Percentiles rank a stretch among this genome's conserved stretches.
These are phyloP conservation scores for Quercus bicolor DNA, from an alignment of 306 rosid species.

Conservation along the genomic window DNA sequence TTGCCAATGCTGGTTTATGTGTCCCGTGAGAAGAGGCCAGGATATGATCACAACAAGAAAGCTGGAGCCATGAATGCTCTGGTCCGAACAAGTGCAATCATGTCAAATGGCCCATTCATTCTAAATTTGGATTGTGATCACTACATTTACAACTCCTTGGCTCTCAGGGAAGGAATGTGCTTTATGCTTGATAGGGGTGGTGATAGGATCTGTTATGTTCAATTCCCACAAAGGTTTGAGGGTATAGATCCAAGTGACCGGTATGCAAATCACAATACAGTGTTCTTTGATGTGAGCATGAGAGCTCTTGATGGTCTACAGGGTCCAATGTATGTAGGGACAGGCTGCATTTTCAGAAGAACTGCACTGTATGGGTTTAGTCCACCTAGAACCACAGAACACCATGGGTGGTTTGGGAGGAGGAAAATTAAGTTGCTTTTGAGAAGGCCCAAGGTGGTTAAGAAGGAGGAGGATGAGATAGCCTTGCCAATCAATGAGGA, in stretches of 20 bases:
- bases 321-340: slow-evolving; percentile 89
- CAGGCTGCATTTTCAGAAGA: slow-evolving; percentile 82
- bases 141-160: slow-evolving; percentile 70
- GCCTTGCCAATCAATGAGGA: slow-evolving; percentile 40
- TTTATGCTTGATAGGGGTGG: slow-evolving; percentile 91
- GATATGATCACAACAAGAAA: slow-evolving; percentile 82
- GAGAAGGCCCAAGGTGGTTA: slow-evolving; percentile 46
- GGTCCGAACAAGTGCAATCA: slow-evolving; percentile 79
- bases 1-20: slow-evolving; percentile 82
- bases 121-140: slow-evolving; percentile 90
- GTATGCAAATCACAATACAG: slow-evolving; percentile 83
- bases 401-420: slow-evolving; percentile 72
- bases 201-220: slow-evolving; percentile 79
- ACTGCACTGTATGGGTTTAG: slow-evolving; percentile 85
- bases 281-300: slow-evolving; percentile 86
- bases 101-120: slow-evolving; percentile 89
- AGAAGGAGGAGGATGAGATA: slow-evolving; percentile 62
- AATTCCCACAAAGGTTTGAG: slow-evolving; percentile 86
- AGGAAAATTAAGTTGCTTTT: slow-evolving; percentile 56
- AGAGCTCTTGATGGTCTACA: slow-evolving; percentile 88
- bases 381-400: slow-evolving; percentile 84
- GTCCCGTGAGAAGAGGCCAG: slow-evolving; percentile 83
- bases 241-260: slow-evolving; percentile 81
- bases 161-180: slow-evolving; percentile 89
- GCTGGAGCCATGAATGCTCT: slow-evolving; percentile 94